phyloP scores from a whole-genome alignment of 2,329 filamentous ascomycete species.

The Phyllosticta citrichinensis region DNA sequence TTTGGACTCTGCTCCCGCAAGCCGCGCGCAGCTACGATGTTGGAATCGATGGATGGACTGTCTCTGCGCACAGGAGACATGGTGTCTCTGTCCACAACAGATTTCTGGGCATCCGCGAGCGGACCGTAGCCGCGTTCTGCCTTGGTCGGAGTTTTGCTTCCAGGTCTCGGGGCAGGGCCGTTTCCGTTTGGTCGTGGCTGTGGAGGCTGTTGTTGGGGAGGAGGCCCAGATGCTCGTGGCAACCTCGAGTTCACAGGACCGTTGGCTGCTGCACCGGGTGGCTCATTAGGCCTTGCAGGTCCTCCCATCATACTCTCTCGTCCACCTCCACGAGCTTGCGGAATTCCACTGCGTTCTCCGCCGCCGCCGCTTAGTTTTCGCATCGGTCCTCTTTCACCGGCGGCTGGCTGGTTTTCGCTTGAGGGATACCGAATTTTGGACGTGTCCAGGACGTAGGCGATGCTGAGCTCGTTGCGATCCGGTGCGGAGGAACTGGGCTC shows the following conservation, averaged over 20 bases:
- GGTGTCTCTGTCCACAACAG: constrained; percentile 37
- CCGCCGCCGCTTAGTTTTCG: constrained; percentile 36
- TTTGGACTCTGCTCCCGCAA: constrained; percentile 7
- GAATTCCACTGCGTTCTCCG: constrained; percentile 34
- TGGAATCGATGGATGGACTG: constrained; percentile 15
- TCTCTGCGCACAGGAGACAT: constrained; percentile 37
- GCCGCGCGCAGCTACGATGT: constrained; percentile 1
- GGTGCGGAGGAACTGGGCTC: constrained; percentile 83
- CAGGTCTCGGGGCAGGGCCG: not conserved
- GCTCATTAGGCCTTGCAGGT: not conserved
- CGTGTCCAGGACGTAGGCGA: constrained; percentile 88
- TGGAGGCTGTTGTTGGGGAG: constrained; percentile 54
- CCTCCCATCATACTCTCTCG: constrained; percentile 35
- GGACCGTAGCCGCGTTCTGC: constrained; percentile 37
- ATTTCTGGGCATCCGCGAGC: constrained; percentile 30
- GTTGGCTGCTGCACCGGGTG: constrained; percentile 21
- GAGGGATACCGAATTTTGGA: constrained; percentile 87
- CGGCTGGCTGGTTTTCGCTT: constrained; percentile 47
- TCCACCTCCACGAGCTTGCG: constrained; percentile 27
- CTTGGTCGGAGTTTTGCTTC: constrained; percentile 44
- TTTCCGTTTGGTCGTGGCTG: constrained; percentile 40
- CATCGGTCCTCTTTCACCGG: constrained; percentile 21
- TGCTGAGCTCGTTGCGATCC: constrained; percentile 72
- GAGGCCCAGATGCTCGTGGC: constrained; percentile 52
- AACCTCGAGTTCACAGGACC: constrained; percentile 43